Percentiles rank a stretch among this genome's conserved stretches.
phyloP scores from a whole-genome alignment of 345 rosid genomes.

The Salix purpurea region DNA sequence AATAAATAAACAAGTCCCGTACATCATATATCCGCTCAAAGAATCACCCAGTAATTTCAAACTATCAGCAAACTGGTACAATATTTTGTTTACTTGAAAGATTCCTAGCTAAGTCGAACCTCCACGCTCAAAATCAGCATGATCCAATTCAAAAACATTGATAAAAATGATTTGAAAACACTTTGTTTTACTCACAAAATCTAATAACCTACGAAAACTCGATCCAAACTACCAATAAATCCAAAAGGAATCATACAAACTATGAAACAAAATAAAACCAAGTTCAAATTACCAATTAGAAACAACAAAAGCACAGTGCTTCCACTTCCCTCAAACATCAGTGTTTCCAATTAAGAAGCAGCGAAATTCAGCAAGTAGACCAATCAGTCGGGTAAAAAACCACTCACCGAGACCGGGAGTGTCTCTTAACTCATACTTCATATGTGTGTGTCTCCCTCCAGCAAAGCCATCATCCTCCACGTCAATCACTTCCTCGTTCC shows the following conservation, averaged over 20 bases:
- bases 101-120: not conserved
- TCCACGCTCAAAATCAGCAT: not conserved
- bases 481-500: slow-evolving; percentile 56
- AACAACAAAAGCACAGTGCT: not conserved
- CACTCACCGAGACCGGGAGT: slow-evolving; percentile 87
- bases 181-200: not conserved
- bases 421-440: slow-evolving; percentile 89
- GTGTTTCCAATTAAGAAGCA: not conserved
- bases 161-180: not conserved
- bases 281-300: slow-evolving; percentile 1
- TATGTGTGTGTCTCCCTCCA: slow-evolving; percentile 58
- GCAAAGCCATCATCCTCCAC: slow-evolving; percentile 59
- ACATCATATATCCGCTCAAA: not conserved
- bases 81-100: not conserved
- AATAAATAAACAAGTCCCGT: not conserved
- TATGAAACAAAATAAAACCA: not conserved
- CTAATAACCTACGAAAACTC: not conserved
- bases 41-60: not conserved
- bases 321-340: not conserved
- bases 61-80: not conserved
- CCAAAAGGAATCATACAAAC: not conserved
- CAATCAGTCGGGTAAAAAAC: not conserved
- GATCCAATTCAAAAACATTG: not conserved
- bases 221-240: not conserved
- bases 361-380: not conserved